Percentiles rank a stretch among this genome's conserved stretches.
Conservation (phyloP, 371 early-diverging fungal species). For the Conidiobolus coronatus region DNA sequence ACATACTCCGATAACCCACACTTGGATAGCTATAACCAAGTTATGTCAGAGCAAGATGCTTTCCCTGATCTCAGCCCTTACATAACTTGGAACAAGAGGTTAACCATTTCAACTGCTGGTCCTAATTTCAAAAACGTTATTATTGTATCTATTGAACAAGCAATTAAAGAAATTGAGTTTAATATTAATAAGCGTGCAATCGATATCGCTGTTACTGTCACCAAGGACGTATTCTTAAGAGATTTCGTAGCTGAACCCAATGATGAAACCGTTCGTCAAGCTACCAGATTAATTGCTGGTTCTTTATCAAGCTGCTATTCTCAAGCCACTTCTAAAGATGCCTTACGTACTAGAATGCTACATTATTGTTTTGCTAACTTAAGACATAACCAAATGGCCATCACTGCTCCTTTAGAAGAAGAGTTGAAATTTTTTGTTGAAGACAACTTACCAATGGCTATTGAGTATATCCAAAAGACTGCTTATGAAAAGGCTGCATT, state of each 20-base stretch:
- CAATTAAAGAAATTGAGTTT: conserved; percentile 58
- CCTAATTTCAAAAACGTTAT: conserved; percentile 65
- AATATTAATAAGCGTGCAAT: conserved; percentile 83
- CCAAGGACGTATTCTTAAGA: conserved; percentile 70
- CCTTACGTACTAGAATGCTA: conserved; percentile 69
- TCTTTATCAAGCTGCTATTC: conserved; percentile 64
- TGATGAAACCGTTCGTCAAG: conserved; percentile 73
- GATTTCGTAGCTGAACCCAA: conserved; percentile 87
- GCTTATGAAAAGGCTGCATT: conserved; percentile 75
- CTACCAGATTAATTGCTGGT: conserved; percentile 84
- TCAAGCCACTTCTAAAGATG: conserved; percentile 80
- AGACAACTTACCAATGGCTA: conserved; percentile 81
- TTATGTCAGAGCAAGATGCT: conserved; percentile 9
- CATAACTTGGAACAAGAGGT: conserved; percentile 41
- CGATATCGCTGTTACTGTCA: conserved; percentile 72
- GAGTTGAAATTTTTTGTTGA: conserved; percentile 49
- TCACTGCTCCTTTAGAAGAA: conserved; percentile 28
- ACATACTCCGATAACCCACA: background rate
- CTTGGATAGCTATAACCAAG: conserved; percentile 3
- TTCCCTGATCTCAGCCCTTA: conserved; percentile 37
- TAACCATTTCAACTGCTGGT: conserved; percentile 46
- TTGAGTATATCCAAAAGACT: conserved; percentile 74
- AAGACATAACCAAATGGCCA: conserved; percentile 57
- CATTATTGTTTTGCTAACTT: conserved; percentile 48
- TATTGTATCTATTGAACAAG: conserved; percentile 62